Percentiles rank a stretch among this genome's conserved stretches.
Evolutionary conservation across 768 basidiomycete genomes (phyloP).

Genomic region (Brasilioporus rufonigricans): DNA sequence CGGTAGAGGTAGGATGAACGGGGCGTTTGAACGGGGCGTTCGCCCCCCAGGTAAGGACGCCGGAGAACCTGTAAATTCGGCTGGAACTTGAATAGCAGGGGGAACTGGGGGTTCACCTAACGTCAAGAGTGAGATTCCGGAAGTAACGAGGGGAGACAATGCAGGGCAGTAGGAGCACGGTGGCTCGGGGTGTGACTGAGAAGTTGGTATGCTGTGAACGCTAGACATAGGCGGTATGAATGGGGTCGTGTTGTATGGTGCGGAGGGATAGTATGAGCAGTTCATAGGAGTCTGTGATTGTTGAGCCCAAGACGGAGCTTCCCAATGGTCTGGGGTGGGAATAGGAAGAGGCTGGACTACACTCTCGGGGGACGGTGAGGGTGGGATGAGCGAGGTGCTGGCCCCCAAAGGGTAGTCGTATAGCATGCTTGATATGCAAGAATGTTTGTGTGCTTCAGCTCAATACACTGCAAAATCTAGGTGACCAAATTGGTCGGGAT

Average conservation of each 20-base stretch:
- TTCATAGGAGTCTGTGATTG: constrained; percentile 32
- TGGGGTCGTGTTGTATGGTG: constrained; percentile 38
- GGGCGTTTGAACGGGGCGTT: too few relatives aligned
- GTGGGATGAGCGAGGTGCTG: constrained; percentile 40
- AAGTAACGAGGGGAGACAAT: constrained; percentile 26
- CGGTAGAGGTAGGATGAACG: constrained; percentile 27
- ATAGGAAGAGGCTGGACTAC: constrained; percentile 34
- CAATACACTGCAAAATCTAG: constrained; percentile 23
- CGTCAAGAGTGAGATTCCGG: constrained; percentile 6
- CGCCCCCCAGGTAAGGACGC: constrained; percentile 20
- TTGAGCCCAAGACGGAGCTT: constrained; percentile 35
- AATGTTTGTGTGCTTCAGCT: constrained; percentile 22
- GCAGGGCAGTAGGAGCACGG: constrained; percentile 33
- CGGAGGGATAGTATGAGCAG: constrained; percentile 39
- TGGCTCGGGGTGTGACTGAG: constrained; percentile 21
- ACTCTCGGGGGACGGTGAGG: constrained; percentile 35
- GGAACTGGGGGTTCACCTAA: constrained; percentile 8
- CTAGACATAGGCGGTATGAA: constrained; percentile 38
- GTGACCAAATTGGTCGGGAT: constrained; percentile 7
- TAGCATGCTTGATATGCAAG: constrained; percentile 21
- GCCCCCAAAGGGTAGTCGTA: constrained; percentile 30
- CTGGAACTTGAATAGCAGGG: constrained; percentile 16
- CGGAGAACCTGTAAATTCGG: constrained; percentile 35
- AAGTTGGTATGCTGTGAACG: constrained; percentile 23
- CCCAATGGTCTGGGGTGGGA: constrained; percentile 29